phyloP scores from a whole-genome alignment of 2,329 filamentous ascomycete species.

The Escovopsis sp. region DNA sequence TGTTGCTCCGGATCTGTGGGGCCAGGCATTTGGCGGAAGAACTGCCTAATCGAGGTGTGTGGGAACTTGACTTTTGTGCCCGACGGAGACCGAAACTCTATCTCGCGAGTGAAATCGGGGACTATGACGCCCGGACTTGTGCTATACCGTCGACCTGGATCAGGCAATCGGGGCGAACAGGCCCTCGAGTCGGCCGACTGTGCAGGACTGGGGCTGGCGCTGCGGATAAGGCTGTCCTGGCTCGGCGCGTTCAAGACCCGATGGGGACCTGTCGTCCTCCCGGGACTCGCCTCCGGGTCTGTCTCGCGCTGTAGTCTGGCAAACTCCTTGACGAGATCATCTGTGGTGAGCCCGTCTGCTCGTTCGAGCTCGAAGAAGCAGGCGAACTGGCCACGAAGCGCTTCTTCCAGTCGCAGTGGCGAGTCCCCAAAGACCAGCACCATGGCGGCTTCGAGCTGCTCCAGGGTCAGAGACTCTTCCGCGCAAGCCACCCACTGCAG shows the following conservation, averaged over 20 bases:
- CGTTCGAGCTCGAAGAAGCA: slow-evolving; percentile 32
- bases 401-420: slow-evolving; percentile 26
- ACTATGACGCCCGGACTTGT: slow-evolving; percentile 8
- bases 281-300: slow-evolving; percentile 10
- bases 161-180: too few relatives aligned
- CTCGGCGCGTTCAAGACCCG: slow-evolving; percentile 5
- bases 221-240: slow-evolving; percentile 3
- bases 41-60: slow-evolving; percentile 24
- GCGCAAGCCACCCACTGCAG: slow-evolving; percentile 32
- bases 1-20: slow-evolving; percentile 7
- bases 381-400: slow-evolving; percentile 28
- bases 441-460: slow-evolving; percentile 28
- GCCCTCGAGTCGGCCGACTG: not conserved
- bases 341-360: slow-evolving; percentile 28
- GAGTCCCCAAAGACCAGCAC: slow-evolving; percentile 27
- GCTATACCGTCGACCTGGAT: not conserved
- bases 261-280: slow-evolving; percentile 4
- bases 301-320: slow-evolving; percentile 17
- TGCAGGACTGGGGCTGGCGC: slow-evolving; percentile 12
- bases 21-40: slow-evolving; percentile 21
- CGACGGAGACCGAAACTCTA: slow-evolving; percentile 27
- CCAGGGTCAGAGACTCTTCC: slow-evolving; percentile 26
- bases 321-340: slow-evolving; percentile 25
- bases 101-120: slow-evolving; percentile 17
- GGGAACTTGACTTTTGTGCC: slow-evolving; percentile 26